phyloP scores from a whole-genome alignment of 192 early-diverging fungal species.

The Diversispora eburnea region DNA sequence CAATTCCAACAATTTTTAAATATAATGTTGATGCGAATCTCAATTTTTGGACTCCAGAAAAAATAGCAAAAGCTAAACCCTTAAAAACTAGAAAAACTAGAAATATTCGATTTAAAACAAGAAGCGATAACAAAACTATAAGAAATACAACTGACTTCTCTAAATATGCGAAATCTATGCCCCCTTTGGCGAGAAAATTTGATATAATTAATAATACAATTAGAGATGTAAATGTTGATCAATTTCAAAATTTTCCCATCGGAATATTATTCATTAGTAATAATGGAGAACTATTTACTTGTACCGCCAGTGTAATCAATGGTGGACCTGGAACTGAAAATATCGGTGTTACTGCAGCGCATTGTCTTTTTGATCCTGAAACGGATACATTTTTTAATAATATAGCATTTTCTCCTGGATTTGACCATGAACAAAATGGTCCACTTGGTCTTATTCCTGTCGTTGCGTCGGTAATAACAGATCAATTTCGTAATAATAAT shows the following conservation, averaged over 20 bases:
- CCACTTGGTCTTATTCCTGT: not conserved
- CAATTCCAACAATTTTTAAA: not conserved
- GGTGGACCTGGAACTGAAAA: not conserved
- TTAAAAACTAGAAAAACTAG: not conserved
- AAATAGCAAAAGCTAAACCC: not conserved
- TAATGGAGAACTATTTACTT: not conserved
- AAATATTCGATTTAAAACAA: not conserved
- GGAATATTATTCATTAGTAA: not conserved
- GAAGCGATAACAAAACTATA: not conserved
- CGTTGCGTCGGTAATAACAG: not conserved
- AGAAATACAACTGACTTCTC: conserved; percentile 9
- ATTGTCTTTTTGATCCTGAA: not conserved
- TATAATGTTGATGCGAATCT: not conserved
- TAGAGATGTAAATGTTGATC: not conserved
- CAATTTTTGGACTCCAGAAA: not conserved
- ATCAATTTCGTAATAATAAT: conserved; percentile 9
- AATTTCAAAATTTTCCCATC: not conserved
- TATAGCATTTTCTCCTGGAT: not conserved
- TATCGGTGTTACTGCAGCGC: conserved; percentile 1
- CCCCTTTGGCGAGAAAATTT: conserved; percentile 1
- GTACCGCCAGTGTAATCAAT: conserved; percentile 7
- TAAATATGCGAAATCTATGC: conserved; percentile 1
- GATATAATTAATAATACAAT: not conserved
- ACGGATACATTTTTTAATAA: not conserved
- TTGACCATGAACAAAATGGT: not conserved